Evolutionary conservation across 352 stramenopile species (phyloP).

Genomic region (Thalassiosira livingstoniorum): DNA sequence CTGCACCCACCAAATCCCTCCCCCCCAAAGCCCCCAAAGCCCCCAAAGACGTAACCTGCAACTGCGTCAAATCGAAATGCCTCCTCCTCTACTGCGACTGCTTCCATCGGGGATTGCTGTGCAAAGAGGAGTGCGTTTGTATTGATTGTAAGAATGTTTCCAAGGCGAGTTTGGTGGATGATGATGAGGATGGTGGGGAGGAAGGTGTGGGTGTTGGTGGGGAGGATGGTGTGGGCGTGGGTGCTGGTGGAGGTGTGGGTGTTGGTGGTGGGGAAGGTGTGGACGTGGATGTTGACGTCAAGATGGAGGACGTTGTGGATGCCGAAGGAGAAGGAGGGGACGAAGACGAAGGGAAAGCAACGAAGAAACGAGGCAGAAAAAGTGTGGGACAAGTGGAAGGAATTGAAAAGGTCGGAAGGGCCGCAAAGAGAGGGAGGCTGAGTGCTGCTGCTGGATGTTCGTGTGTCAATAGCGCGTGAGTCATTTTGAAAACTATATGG

Average conservation of each 20-base stretch:
- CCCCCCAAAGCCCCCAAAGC: background rate
- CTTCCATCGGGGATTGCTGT: slow-evolving; percentile 90
- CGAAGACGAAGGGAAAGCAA: background rate
- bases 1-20: background rate
- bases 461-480: slow-evolving; percentile 89
- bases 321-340: background rate
- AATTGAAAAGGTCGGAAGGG: background rate
- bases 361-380: background rate
- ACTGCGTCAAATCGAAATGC: slow-evolving; percentile 94
- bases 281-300: background rate
- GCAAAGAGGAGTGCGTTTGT: slow-evolving; percentile 89
- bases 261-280: background rate
- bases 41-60: slow-evolving; percentile 71
- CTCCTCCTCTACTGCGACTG: slow-evolving; percentile 96
- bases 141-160: slow-evolving; percentile 89
- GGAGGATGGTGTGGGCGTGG: background rate
- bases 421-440: background rate
- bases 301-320: background rate
- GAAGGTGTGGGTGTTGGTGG: background rate
- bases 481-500: background rate
- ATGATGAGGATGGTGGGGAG: slow-evolving; percentile 1
- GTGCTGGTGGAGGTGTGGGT: background rate
- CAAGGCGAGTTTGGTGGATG: background rate
- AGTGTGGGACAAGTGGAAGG: background rate
- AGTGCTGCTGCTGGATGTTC: slow-evolving; percentile 82